phyloP scores from a whole-genome alignment of 805 yeast species.

The Candida koratica region DNA sequence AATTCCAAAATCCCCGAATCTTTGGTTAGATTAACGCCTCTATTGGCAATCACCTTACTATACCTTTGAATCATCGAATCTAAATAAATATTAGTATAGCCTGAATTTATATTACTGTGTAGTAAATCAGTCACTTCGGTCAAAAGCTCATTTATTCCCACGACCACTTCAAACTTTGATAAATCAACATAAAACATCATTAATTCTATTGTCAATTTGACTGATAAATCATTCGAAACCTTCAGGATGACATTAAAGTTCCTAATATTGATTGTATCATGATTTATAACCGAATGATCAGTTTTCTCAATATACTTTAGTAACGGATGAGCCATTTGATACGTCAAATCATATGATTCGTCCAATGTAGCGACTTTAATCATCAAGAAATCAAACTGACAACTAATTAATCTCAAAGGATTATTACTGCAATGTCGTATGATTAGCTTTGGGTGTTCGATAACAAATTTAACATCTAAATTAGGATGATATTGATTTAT shows the following conservation, averaged over 20 bases:
- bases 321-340: conserved; percentile 33
- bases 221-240: conserved; percentile 27
- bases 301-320: conserved; percentile 28
- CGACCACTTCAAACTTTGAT: conserved; percentile 26
- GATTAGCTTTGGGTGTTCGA: conserved; percentile 33
- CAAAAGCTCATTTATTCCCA: conserved; percentile 31
- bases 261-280: conserved; percentile 10
- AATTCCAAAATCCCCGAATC: conserved; percentile 19
- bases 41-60: conserved; percentile 5
- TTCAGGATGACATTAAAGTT: conserved; percentile 20
- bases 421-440: conserved; percentile 16
- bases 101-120: conserved; percentile 23
- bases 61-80: conserved; percentile 21
- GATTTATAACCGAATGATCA: not conserved
- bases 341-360: conserved; percentile 32
- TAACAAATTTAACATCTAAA: conserved; percentile 24
- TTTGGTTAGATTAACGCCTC: no score
- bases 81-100: conserved; percentile 26
- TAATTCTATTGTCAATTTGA: conserved; percentile 18
- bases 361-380: conserved; percentile 31
- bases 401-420: conserved; percentile 23
- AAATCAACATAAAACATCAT: conserved; percentile 21
- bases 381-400: conserved; percentile 33
- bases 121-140: conserved; percentile 22
- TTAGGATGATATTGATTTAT: conserved; percentile 32